A percentile compares a stretch with the other conserved stretches of the same genome.
Evolutionary conservation across 192 early-diverging fungal species (phyloP).

Genomic region (Backusella liffmaniae): DNA sequence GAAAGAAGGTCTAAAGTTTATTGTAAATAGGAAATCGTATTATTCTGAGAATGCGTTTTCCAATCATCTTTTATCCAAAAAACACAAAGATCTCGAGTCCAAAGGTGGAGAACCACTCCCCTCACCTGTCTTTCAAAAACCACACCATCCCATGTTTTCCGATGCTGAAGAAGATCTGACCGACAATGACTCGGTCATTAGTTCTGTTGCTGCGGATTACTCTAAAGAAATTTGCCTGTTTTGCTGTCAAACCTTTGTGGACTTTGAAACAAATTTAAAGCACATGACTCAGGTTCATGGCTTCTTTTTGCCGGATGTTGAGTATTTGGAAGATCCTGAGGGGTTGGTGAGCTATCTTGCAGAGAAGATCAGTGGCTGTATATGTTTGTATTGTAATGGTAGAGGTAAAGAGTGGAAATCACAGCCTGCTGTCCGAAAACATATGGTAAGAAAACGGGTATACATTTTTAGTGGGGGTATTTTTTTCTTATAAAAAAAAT

Average conservation of each 20-base stretch:
- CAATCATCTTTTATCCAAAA: slow-evolving; percentile 89
- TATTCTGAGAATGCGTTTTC: slow-evolving; percentile 81
- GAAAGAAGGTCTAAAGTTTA: not conserved
- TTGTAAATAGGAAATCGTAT: slow-evolving; percentile 25
- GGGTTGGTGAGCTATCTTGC: slow-evolving; percentile 89
- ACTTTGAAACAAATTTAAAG: slow-evolving; percentile 72
- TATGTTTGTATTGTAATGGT: slow-evolving; percentile 95
- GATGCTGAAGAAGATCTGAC: slow-evolving; percentile 19
- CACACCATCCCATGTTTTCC: slow-evolving; percentile 19
- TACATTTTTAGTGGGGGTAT: too few species aligned
- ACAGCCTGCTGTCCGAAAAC: slow-evolving; percentile 87
- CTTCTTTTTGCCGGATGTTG: slow-evolving; percentile 96
- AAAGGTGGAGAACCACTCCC: slow-evolving; percentile 16
- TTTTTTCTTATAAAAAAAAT: too few species aligned
- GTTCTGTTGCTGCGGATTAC: not conserved
- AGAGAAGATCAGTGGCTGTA: slow-evolving; percentile 90
- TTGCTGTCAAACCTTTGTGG: slow-evolving; percentile 63
- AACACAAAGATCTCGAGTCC: slow-evolving; percentile 84
- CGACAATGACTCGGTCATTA: not conserved
- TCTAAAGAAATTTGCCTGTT: slow-evolving; percentile 72
- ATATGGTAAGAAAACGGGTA: slow-evolving; percentile 63
- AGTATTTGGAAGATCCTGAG: slow-evolving; percentile 83
- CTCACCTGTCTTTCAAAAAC: not conserved
- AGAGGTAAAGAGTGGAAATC: slow-evolving; percentile 79
- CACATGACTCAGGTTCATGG: slow-evolving; percentile 91